Evolutionary conservation across 306 rosid genomes (phyloP).

Genomic region (Trifolium repens): DNA sequence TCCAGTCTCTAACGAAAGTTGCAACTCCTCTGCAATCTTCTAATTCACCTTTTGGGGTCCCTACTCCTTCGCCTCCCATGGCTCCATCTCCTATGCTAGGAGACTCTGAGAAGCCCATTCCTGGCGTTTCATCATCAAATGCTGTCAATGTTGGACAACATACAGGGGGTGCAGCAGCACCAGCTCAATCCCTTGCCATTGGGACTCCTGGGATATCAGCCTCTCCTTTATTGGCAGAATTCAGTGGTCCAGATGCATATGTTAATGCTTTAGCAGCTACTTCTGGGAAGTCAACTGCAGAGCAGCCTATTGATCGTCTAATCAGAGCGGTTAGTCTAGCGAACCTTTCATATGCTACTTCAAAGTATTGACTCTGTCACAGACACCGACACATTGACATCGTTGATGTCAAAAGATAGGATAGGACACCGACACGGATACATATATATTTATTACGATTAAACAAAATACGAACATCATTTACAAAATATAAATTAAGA

Average conservation of each 20-base stretch:
- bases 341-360: slow-evolving; percentile 26
- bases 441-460: background rate
- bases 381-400: too few relatives aligned
- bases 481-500: background rate
- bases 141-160: slow-evolving; percentile 75
- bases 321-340: slow-evolving; percentile 71
- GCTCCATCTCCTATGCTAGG: slow-evolving; percentile 87
- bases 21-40: slow-evolving; percentile 87
- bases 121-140: slow-evolving; percentile 68
- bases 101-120: slow-evolving; percentile 74
- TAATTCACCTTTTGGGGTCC: slow-evolving; percentile 78
- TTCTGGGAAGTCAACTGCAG: slow-evolving; percentile 72
- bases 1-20: slow-evolving; percentile 59
- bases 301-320: slow-evolving; percentile 86
- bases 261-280: slow-evolving; percentile 60
- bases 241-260: slow-evolving; percentile 67
- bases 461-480: background rate
- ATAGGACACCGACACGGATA: too few relatives aligned
- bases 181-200: slow-evolving; percentile 87
- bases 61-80: slow-evolving; percentile 88
- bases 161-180: slow-evolving; percentile 52
- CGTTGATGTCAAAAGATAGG: too few relatives aligned
- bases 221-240: slow-evolving; percentile 95
- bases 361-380: too few relatives aligned
- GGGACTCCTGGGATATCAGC: slow-evolving; percentile 99